Conservation (phyloP, 2,329 filamentous ascomycete species). For the Dothiorella sarmentorum region DNA sequence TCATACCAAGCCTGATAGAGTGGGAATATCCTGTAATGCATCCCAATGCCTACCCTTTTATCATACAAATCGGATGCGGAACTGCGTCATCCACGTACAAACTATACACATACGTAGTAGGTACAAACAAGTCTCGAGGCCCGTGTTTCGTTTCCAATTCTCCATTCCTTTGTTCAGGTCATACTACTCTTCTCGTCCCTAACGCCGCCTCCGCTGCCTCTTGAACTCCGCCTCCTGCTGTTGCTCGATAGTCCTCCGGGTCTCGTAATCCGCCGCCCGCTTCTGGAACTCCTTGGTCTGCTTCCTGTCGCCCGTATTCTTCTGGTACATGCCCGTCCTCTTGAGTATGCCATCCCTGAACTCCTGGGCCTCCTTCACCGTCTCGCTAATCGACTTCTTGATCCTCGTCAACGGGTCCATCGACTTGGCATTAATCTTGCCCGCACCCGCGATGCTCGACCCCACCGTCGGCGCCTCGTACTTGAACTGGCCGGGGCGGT, state of each 20-base stretch:
- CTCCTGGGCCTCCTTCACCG: not conserved
- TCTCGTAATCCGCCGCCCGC: slow-evolving; percentile 18
- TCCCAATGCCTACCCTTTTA: not conserved
- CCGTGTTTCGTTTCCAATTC: not conserved
- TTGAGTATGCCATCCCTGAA: slow-evolving; percentile 15
- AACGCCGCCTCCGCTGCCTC: not conserved
- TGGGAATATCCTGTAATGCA: too few relatives aligned
- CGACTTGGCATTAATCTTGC: not conserved
- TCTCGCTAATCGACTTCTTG: not conserved
- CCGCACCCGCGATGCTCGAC: not conserved
- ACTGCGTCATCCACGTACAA: not conserved
- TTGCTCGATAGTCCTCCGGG: slow-evolving; percentile 9
- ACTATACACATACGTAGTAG: not conserved
- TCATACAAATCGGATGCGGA: not conserved
- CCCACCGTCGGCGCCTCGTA: slow-evolving; percentile 7
- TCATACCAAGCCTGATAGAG: not conserved
- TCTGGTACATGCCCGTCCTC: not conserved
- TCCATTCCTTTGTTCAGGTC: not conserved
- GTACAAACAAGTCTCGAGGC: not conserved
- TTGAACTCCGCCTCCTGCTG: not conserved
- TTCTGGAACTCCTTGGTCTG: slow-evolving; percentile 12
- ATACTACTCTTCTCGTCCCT: not conserved
- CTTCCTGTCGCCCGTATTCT: not conserved
- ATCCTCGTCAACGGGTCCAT: not conserved
- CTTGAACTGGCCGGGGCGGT: not conserved